Conservation (phyloP, 78 protist genomes). For the Dictyostelium purpureum region DNA sequence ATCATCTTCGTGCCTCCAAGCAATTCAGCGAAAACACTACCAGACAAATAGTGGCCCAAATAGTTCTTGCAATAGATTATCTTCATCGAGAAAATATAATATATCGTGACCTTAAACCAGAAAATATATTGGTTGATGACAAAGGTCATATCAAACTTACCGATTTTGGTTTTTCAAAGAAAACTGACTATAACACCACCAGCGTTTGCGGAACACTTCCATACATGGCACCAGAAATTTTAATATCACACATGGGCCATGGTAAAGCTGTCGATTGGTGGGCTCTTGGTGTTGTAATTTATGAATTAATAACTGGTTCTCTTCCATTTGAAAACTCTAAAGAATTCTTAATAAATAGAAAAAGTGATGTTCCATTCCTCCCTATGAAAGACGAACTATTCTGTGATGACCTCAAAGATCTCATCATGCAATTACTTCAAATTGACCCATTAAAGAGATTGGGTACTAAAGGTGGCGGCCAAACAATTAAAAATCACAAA, state of each 20-base stretch:
- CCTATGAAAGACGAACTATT: not conserved
- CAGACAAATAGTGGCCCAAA: slow-evolving; percentile 21
- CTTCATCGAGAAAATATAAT: slow-evolving; percentile 54
- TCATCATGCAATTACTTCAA: slow-evolving; percentile 1
- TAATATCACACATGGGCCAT: slow-evolving; percentile 80
- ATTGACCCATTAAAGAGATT: slow-evolving; percentile 2
- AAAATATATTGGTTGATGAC: slow-evolving; percentile 82
- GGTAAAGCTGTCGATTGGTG: slow-evolving; percentile 96
- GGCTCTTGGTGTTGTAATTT: slow-evolving; percentile 92
- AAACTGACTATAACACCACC: not conserved
- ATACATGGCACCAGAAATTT: slow-evolving; percentile 93
- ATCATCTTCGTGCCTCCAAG: slow-evolving; percentile 1
- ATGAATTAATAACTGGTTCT: slow-evolving; percentile 88
- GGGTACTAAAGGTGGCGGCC: not conserved
- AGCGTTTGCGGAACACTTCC: slow-evolving; percentile 82
- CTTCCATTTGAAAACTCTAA: slow-evolving; percentile 6
- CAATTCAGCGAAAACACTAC: not conserved
- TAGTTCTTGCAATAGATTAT: slow-evolving; percentile 62
- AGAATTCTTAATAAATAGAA: not conserved
- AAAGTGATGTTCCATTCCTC: not conserved
- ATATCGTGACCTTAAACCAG: slow-evolving; percentile 84
- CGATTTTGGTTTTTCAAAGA: slow-evolving; percentile 87
- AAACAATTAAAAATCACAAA: slow-evolving; percentile 44
- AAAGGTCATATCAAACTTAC: slow-evolving; percentile 88
- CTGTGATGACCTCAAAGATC: not conserved